These are phyloP conservation scores for Backusella tarrabulga DNA, from an alignment of 192 early-diverging fungal genomes.

Conservation along the genomic window DNA sequence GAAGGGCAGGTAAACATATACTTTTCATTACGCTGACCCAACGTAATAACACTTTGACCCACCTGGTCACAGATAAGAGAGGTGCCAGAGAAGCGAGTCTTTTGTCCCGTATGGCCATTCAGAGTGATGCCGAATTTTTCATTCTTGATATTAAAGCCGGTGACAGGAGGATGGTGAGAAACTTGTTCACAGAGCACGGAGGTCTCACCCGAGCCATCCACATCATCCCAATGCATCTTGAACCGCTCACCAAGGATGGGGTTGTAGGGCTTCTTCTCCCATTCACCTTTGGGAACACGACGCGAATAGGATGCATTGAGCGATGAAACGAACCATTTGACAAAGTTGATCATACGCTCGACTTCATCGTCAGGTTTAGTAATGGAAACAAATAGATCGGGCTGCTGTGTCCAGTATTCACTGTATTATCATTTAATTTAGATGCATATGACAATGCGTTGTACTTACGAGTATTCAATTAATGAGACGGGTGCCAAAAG, in stretches of 20 bases:
- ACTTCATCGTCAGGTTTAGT: slow-evolving; percentile 51
- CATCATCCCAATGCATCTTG: slow-evolving; percentile 42
- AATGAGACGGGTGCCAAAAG: slow-evolving; percentile 69
- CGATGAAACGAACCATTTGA: slow-evolving; percentile 77
- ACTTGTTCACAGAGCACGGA: slow-evolving; percentile 44
- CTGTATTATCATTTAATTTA: slow-evolving; percentile 22
- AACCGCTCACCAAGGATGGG: slow-evolving; percentile 52
- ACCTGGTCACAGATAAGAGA: slow-evolving; percentile 71
- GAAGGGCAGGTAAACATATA: slow-evolving; percentile 70
- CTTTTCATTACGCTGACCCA: slow-evolving; percentile 43
- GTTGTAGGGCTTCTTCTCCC: slow-evolving; percentile 61
- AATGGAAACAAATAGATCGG: slow-evolving; percentile 63
- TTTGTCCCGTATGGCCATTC: slow-evolving; percentile 33
- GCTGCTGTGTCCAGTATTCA: slow-evolving; percentile 56
- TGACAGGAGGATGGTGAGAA: slow-evolving; percentile 49
- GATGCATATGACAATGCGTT: no score
- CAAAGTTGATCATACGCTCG: slow-evolving; percentile 63
- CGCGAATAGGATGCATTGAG: slow-evolving; percentile 73
- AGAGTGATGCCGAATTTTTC: slow-evolving; percentile 3
- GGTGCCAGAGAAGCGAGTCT: slow-evolving; percentile 66
- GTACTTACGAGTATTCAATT: slow-evolving; percentile 65
- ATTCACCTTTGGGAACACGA: slow-evolving; percentile 65
- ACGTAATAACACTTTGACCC: slow-evolving; percentile 62
- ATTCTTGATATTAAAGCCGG: slow-evolving; percentile 52
- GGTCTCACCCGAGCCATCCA: slow-evolving; percentile 53